Conservation (phyloP, 345 rosid species). For the Rubroshorea leprosula region DNA sequence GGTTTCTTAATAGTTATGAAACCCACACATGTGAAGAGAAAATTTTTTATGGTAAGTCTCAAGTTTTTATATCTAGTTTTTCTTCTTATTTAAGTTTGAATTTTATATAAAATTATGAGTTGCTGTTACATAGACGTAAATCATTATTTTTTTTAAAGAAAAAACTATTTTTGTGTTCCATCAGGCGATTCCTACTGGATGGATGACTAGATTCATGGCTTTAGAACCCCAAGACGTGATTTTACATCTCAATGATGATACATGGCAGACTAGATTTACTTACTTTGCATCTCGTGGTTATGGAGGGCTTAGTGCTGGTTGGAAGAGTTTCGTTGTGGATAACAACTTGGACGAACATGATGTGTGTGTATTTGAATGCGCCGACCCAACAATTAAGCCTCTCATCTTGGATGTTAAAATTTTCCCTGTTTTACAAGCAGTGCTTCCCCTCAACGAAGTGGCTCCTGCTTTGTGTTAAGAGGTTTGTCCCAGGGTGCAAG, state of each 20-base stretch:
- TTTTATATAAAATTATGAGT: too few relatives aligned
- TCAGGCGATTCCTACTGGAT: constrained; percentile 30
- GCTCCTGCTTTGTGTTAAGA: not conserved
- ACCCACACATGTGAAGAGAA: constrained; percentile 13
- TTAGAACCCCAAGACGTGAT: constrained; percentile 31
- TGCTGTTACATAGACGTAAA: too few relatives aligned
- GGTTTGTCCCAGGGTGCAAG: not conserved
- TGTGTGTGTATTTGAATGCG: constrained; percentile 39
- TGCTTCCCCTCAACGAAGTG: constrained; percentile 13
- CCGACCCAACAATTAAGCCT: constrained; percentile 1
- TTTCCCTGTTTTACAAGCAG: constrained; percentile 26
- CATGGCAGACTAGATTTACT: constrained; percentile 26
- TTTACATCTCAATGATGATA: constrained; percentile 22
- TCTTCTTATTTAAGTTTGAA: not conserved
- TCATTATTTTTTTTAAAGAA: not conserved
- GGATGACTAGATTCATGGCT: constrained; percentile 27
- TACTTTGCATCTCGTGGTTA: constrained; percentile 13
- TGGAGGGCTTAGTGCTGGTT: constrained; percentile 42
- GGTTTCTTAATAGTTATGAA: constrained; percentile 17
- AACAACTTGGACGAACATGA: constrained; percentile 41
- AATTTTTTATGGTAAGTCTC: constrained; percentile 35
- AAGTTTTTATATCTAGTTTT: not conserved
- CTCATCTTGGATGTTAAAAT: constrained; percentile 34
- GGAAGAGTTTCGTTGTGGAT: constrained; percentile 40
- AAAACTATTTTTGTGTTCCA: too few relatives aligned